Evolutionary conservation across 2,329 filamentous ascomycete species (phyloP).

Genomic region (Ophiostoma angusticollis): DNA sequence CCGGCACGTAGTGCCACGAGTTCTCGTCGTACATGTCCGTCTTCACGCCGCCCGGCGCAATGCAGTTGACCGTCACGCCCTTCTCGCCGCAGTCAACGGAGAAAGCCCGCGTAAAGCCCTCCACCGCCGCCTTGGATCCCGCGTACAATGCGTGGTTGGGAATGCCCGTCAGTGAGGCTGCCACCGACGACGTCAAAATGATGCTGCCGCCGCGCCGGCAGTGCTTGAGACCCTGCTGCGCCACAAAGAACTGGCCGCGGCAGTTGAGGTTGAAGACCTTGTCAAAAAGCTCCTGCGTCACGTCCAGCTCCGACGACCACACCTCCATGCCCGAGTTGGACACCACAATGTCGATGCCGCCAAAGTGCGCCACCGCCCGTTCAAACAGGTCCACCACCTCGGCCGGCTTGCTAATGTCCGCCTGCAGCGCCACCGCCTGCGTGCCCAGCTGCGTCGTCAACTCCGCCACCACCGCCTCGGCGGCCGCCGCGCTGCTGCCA

Average conservation of each 20-base stretch:
- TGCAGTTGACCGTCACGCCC: slow-evolving; percentile 59
- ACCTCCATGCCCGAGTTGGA: slow-evolving; percentile 61
- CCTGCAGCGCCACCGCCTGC: slow-evolving; percentile 46
- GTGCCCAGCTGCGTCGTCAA: slow-evolving; percentile 44
- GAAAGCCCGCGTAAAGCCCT: slow-evolving; percentile 59
- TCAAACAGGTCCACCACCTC: slow-evolving; percentile 52
- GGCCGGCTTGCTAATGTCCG: slow-evolving; percentile 49
- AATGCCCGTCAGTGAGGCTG: slow-evolving; percentile 51
- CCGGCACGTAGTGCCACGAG: slow-evolving; percentile 52
- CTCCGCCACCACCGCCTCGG: slow-evolving; percentile 42
- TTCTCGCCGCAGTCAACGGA: slow-evolving; percentile 57
- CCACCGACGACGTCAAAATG: slow-evolving; percentile 60
- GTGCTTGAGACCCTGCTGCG: slow-evolving; percentile 60
- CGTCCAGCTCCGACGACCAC: slow-evolving; percentile 57
- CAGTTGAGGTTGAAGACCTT: slow-evolving; percentile 60
- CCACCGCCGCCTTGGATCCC: slow-evolving; percentile 58
- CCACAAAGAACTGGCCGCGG: slow-evolving; percentile 64
- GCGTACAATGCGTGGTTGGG: slow-evolving; percentile 61
- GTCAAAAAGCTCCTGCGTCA: slow-evolving; percentile 58
- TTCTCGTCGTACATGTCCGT: slow-evolving; percentile 66
- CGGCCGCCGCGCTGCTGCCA: slow-evolving; percentile 39
- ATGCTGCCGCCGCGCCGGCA: slow-evolving; percentile 57
- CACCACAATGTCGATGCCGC: slow-evolving; percentile 58
- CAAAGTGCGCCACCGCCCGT: slow-evolving; percentile 50
- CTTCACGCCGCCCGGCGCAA: slow-evolving; percentile 61